phyloP scores from a whole-genome alignment of 1,284 basidiomycete species.

The Apiotrichum gamsii region DNA sequence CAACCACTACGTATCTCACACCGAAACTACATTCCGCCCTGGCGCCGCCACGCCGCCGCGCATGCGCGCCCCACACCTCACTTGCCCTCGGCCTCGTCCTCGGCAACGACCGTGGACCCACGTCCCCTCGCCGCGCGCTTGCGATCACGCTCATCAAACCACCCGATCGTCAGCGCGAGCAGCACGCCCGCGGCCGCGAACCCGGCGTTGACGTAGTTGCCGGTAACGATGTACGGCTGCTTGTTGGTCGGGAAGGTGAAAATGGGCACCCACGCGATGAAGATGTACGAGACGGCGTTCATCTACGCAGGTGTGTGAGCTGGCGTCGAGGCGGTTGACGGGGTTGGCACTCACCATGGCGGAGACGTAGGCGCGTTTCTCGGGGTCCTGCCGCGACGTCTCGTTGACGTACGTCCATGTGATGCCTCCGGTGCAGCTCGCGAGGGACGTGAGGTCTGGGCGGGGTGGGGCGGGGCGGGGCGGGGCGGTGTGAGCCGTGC shows the following conservation, averaged over 20 bases:
- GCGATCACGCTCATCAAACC: slow-evolving; percentile 20
- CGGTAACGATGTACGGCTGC: slow-evolving; percentile 25
- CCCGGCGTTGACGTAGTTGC: slow-evolving; percentile 24
- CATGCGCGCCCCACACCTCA: no score
- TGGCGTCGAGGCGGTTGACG: not conserved
- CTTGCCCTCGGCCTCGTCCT: no score
- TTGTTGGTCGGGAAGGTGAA: slow-evolving; percentile 29
- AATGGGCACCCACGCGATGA: slow-evolving; percentile 30
- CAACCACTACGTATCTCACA: no score
- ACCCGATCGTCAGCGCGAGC: slow-evolving; percentile 21
- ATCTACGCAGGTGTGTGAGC: slow-evolving; percentile 8
- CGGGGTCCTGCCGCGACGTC: slow-evolving; percentile 25
- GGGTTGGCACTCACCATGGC: slow-evolving; percentile 6
- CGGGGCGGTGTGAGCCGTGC: no score
- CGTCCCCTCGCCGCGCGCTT: not conserved
- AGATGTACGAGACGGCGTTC: slow-evolving; percentile 31
- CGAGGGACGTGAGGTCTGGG: slow-evolving; percentile 19
- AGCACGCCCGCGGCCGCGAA: slow-evolving; percentile 20
- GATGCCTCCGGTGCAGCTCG: slow-evolving; percentile 16
- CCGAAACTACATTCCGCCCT: no score
- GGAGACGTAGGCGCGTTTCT: slow-evolving; percentile 29
- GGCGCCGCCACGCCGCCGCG: no score
- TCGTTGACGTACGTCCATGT: slow-evolving; percentile 29
- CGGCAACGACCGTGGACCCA: no score
- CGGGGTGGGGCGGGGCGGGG: no score